phyloP scores from a whole-genome alignment of 1,284 basidiomycete species.

The Ustilago crameri region DNA sequence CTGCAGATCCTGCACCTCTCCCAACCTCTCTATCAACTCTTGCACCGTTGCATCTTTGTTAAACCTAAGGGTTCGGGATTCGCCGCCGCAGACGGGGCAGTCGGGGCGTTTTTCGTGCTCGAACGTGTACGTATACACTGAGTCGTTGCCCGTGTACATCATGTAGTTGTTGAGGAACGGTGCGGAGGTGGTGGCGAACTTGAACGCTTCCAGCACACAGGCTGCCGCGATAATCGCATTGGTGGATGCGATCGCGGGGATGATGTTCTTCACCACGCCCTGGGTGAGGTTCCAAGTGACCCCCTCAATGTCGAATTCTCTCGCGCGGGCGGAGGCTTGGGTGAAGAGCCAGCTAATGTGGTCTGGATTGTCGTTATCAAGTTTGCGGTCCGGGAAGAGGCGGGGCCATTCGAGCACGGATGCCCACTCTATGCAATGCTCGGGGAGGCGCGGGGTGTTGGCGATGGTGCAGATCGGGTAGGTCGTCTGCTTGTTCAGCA shows the following conservation, averaged over 20 bases:
- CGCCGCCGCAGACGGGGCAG: slow-evolving; percentile 97
- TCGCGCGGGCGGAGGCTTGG: slow-evolving; percentile 78
- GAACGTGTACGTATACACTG: slow-evolving; percentile 97
- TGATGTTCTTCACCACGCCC: slow-evolving; percentile 99
- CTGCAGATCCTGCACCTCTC: slow-evolving; percentile 61
- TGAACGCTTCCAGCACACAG: slow-evolving; percentile 99
- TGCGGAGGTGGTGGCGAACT: slow-evolving; percentile 93
- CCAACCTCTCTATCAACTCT: slow-evolving; percentile 52
- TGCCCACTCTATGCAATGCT: slow-evolving; percentile 99
- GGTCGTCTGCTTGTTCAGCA: slow-evolving; percentile 95
- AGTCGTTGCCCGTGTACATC: slow-evolving; percentile 87
- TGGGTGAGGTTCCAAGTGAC: slow-evolving; percentile 98
- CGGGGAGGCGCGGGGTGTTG: slow-evolving; percentile 95
- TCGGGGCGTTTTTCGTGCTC: slow-evolving; percentile 90
- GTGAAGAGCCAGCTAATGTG: slow-evolving; percentile 94
- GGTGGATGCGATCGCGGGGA: slow-evolving; percentile 77
- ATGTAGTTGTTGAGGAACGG: slow-evolving; percentile 98
- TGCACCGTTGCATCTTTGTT: slow-evolving; percentile 28
- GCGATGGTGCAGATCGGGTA: slow-evolving; percentile 99
- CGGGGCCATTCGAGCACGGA: slow-evolving; percentile 98
- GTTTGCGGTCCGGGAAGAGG: slow-evolving; percentile 75
- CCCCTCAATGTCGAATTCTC: slow-evolving; percentile 94
- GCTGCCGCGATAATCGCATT: slow-evolving; percentile 74
- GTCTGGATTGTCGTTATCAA: slow-evolving; percentile 83
- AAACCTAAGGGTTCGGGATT: slow-evolving; percentile 68